Percentiles rank a stretch among this genome's conserved stretches.
phyloP scores from a whole-genome alignment of 2,329 filamentous ascomycete species.

The Coniochaeta ligniaria region DNA sequence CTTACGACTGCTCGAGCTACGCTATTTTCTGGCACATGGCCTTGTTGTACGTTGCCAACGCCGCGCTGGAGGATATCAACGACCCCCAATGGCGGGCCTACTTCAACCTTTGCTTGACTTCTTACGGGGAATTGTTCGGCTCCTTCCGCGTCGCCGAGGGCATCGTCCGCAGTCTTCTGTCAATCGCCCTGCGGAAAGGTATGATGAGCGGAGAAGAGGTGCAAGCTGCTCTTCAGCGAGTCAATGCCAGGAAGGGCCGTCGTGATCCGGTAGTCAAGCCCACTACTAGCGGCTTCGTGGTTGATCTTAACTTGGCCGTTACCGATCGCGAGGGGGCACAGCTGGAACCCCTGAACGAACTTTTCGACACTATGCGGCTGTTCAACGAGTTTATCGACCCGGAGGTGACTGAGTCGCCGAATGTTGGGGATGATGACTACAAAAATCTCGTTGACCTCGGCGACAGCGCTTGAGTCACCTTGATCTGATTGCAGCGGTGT shows the following conservation, averaged over 20 bases:
- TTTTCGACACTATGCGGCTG: neutral
- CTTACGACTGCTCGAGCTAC: conserved; percentile 5
- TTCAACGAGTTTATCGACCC: neutral
- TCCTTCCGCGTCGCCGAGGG: neutral
- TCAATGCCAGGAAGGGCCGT: neutral
- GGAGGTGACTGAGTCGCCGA: neutral
- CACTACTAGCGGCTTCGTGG: neutral
- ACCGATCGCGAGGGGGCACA: neutral
- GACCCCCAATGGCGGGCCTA: neutral
- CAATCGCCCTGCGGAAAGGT: neutral
- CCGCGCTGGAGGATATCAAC: conserved; percentile 10
- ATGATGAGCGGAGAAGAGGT: neutral
- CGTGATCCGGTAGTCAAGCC: neutral
- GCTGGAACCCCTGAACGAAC: neutral
- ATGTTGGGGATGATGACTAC: neutral
- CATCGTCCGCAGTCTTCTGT: neutral
- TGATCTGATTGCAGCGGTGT: too few relatives aligned
- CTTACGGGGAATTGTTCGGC: neutral
- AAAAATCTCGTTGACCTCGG: neutral
- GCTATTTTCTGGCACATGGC: conserved; percentile 19
- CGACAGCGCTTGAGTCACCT: too few relatives aligned
- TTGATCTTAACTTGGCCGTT: neutral
- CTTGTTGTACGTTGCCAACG: conserved; percentile 20
- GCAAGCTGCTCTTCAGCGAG: neutral
- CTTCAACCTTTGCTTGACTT: neutral